Base-by-base conservation (phyloP, 176 grass and related monocot genomes). In the Carex littledalei region DNA sequence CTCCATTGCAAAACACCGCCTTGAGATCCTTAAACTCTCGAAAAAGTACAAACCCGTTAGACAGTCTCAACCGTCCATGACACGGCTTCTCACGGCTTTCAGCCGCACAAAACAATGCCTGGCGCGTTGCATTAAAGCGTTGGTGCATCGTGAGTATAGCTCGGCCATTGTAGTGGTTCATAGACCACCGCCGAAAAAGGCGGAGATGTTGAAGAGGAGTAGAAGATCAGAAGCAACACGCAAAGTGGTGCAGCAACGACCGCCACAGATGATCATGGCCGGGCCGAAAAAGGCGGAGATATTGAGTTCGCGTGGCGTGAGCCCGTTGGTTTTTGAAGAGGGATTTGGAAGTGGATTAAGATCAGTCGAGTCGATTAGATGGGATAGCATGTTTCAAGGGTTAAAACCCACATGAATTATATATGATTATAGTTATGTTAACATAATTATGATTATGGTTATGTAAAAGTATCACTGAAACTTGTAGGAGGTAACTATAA, bases 1-100 rank as follows among this genome's bases (percentile, higher is more conserved):
- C 86, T 87, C 86, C 84, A 61, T 94, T 22, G 94, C 94, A 72
- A 97, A 97, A 88, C 94, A 97, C 91, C 85, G 94, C 43, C 89
- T 97, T 18, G 86, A 97, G 67, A 98, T 98, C 85, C 92, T 98
- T 63, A 94, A 91, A 78, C 89, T 94, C 61, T 88, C 91, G 32
- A 73, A 74, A 53, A 91, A 56, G 17, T 81, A 91, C 60, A 83
- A 67, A 7, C 4, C 62, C 0, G 24, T 65, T 21, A 49, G 37
- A 63, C 56, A 6, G 2, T 35, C 57, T 35, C 34, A 81, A 63
- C 55, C 32, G 1, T 17, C 57, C 14, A 9, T 77, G 73, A 63
- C 60, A 21, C 80, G 61, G 1, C 80, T 83, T 31, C 41, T 83
- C 24, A 67, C 55, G 2, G 16, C 41, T 4, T 52, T 65, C 8